Conservation (phyloP, 371 early-diverging fungal species). For the Rhizopus sp. region DNA sequence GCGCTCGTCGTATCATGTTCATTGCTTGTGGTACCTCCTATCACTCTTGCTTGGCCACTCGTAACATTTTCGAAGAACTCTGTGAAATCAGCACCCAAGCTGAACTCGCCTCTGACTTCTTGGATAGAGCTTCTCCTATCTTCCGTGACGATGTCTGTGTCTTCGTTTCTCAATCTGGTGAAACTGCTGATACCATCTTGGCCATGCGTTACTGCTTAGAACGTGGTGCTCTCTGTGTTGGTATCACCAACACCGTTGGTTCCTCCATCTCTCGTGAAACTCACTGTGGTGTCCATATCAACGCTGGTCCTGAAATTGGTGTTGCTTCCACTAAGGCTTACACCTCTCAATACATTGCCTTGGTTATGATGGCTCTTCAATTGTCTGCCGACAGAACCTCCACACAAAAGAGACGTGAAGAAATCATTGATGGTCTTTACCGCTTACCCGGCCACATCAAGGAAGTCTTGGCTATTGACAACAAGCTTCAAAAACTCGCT, state of each 20-base stretch:
- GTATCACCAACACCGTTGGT: slow-evolving; percentile 99
- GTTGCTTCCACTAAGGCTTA: slow-evolving; percentile 99
- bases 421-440: slow-evolving; percentile 95
- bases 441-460: slow-evolving; percentile 92
- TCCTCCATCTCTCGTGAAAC: slow-evolving; percentile 97
- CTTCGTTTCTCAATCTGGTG: slow-evolving; percentile 99
- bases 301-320: slow-evolving; percentile 99
- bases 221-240: slow-evolving; percentile 97
- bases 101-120: slow-evolving; percentile 97
- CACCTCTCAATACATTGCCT: slow-evolving; percentile 98
- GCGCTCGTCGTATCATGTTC: slow-evolving; percentile 97
- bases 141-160: slow-evolving; percentile 99
- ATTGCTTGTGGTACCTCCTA: slow-evolving; percentile 99
- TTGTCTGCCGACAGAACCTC: slow-evolving; percentile 92
- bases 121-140: slow-evolving; percentile 95
- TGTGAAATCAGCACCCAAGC: slow-evolving; percentile 95
- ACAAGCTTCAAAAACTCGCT: slow-evolving; percentile 83
- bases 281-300: slow-evolving; percentile 99
- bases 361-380: slow-evolving; percentile 98
- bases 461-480: slow-evolving; percentile 87
- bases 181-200: slow-evolving; percentile 98
- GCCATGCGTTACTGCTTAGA: slow-evolving; percentile 98
- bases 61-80: slow-evolving; percentile 97
- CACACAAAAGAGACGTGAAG: slow-evolving; percentile 85
- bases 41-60: slow-evolving; percentile 95